These are phyloP conservation scores for Aureobasidium vineae DNA, from an alignment of 2,329 filamentous ascomycete genomes.

Conservation along the genomic window DNA sequence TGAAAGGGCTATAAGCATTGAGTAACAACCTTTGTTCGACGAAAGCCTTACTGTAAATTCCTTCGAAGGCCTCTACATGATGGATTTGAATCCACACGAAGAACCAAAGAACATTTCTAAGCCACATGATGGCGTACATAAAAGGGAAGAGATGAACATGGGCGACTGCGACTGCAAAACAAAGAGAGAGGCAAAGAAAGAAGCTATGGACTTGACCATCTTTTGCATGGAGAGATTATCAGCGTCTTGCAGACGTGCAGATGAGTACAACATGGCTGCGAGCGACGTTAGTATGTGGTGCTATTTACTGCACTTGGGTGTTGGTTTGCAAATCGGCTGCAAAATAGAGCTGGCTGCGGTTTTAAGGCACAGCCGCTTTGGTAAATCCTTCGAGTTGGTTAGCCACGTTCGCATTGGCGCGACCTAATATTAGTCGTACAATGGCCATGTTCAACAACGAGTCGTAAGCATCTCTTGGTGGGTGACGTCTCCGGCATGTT, in stretches of 20 bases:
- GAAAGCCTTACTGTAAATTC: not conserved
- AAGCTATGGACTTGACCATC: not conserved
- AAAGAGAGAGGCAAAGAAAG: slow-evolving; percentile 13
- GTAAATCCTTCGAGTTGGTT: slow-evolving; percentile 8
- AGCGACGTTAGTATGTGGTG: slow-evolving; percentile 4
- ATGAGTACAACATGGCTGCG: slow-evolving; percentile 5
- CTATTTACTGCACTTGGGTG: slow-evolving; percentile 24
- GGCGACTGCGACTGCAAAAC: not conserved
- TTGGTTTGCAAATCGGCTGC: slow-evolving; percentile 15
- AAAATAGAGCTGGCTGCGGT: slow-evolving; percentile 8
- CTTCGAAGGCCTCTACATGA: not conserved
- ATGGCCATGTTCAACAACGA: slow-evolving; percentile 14
- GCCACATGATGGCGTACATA: slow-evolving; percentile 14
- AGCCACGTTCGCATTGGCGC: not conserved
- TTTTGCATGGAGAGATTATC: not conserved
- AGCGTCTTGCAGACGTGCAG: slow-evolving; percentile 2
- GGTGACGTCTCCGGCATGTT: slow-evolving; percentile 8
- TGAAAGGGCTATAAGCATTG: slow-evolving; percentile 18
- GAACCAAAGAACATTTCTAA: slow-evolving; percentile 2
- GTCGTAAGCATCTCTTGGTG: slow-evolving; percentile 6
- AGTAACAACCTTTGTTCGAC: not conserved
- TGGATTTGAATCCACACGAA: slow-evolving; percentile 5
- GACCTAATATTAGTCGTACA: slow-evolving; percentile 21
- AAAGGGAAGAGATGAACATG: slow-evolving; percentile 17
- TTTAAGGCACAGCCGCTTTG: not conserved